Percentiles rank a stretch among this genome's conserved stretches.
Conservation (phyloP, 495 filamentous ascomycete species). For the Umbilicaria muhlenbergii region DNA sequence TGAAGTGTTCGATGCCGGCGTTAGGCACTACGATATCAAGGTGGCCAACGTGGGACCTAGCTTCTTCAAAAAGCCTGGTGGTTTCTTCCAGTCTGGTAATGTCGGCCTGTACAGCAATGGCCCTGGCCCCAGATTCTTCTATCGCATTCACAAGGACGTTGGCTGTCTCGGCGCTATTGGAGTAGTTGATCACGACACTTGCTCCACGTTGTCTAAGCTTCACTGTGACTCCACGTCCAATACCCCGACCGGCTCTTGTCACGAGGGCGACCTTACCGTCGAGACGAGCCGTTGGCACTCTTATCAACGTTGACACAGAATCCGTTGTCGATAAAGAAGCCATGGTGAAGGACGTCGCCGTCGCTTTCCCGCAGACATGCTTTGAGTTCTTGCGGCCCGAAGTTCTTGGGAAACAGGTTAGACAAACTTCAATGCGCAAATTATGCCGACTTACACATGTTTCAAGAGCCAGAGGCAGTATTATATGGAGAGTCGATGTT, state of each 20-base stretch:
- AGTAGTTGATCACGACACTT: conserved; percentile 25
- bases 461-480: no score
- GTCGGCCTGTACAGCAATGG: conserved; percentile 34
- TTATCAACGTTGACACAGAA: no score
- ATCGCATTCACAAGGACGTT: conserved; percentile 30
- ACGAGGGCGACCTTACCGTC: conserved; percentile 14
- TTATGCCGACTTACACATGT: no score
- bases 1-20: conserved; percentile 38
- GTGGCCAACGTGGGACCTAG: conserved; percentile 23
- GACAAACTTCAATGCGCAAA: no score
- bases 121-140: conserved; percentile 23
- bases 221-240: conserved; percentile 25
- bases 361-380: no score
- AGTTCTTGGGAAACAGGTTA: no score
- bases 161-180: conserved; percentile 18
- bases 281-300: conserved; percentile 13
- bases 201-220: conserved; percentile 29
- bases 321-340: no score
- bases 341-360: no score
- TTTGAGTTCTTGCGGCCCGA: no score
- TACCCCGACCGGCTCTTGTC: conserved; percentile 26
- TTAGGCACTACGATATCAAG: conserved; percentile 35
- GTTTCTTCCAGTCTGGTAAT: conserved; percentile 30
- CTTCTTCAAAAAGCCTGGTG: conserved; percentile 27
- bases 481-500: no score